Evolutionary conservation across 169 alveolate species (phyloP).

Genomic region (Plasmodium fragile): DNA sequence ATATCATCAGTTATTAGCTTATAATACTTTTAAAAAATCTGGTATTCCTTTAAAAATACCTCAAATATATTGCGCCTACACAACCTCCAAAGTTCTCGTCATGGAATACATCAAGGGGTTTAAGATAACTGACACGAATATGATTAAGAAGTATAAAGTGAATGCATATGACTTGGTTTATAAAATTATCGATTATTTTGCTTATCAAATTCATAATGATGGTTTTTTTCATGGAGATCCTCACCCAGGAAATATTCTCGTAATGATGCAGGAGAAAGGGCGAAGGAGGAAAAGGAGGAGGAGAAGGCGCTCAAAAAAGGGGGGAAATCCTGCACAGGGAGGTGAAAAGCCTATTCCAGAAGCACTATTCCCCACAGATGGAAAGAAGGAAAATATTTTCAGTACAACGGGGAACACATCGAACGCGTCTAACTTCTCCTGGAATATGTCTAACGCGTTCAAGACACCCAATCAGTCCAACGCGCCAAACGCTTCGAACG

Average conservation of each 20-base stretch:
- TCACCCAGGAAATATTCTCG: constrained; percentile 92
- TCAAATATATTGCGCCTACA: constrained; percentile 82
- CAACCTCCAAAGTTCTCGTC: constrained; percentile 87
- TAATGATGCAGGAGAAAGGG: constrained; percentile 69
- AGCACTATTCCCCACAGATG: background rate
- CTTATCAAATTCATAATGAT: constrained; percentile 82
- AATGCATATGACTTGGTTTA: constrained; percentile 71
- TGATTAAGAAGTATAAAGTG: constrained; percentile 79
- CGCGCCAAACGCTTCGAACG: background rate
- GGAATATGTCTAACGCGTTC: background rate
- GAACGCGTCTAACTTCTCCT: background rate
- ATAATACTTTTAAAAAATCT: constrained; percentile 84
- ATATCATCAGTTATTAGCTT: constrained; percentile 86
- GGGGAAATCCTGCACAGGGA: background rate
- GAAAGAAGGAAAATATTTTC: background rate
- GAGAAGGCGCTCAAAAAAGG: background rate
- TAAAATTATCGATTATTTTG: constrained; percentile 84
- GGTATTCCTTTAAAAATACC: constrained; percentile 89
- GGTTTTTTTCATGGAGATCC: constrained; percentile 95
- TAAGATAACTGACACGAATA: constrained; percentile 88
- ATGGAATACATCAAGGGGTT: constrained; percentile 92
- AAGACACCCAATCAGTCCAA: background rate
- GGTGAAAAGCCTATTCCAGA: background rate
- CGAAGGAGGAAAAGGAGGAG: background rate
- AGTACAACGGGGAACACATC: background rate